phyloP scores from a whole-genome alignment of 805 yeast genomes.

The fission yeast (Schizosaccharomyces pombe) region DNA sequence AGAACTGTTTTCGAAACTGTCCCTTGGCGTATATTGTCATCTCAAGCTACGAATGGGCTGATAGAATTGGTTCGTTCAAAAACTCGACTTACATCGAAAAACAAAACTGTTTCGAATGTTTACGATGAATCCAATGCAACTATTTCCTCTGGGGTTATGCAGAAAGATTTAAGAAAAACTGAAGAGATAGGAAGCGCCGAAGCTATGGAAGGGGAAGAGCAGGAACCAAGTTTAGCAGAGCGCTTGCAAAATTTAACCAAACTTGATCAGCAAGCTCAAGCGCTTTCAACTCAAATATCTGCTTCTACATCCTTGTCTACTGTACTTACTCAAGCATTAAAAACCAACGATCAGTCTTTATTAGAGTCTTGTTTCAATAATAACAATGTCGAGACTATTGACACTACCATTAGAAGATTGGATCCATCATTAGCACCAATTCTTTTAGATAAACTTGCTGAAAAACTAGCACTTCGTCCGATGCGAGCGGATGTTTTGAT shows the following conservation, averaged over 20 bases:
- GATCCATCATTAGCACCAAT: slow-evolving; percentile 21
- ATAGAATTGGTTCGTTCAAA: slow-evolving; percentile 1
- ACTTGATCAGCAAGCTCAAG: neutral
- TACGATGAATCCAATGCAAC: slow-evolving; percentile 2
- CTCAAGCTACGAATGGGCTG: neutral
- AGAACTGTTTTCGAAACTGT: neutral
- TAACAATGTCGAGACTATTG: slow-evolving; percentile 28
- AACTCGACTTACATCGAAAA: neutral
- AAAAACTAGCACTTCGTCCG: slow-evolving; percentile 29
- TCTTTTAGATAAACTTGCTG: slow-evolving; percentile 26
- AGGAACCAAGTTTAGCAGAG: slow-evolving; percentile 23
- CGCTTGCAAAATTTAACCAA: slow-evolving; percentile 18
- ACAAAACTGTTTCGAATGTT: neutral
- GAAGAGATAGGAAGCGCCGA: slow-evolving; percentile 7
- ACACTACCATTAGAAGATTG: slow-evolving; percentile 31
- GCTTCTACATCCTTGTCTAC: slow-evolving; percentile 60
- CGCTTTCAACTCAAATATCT: slow-evolving; percentile 14
- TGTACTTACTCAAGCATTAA: slow-evolving; percentile 69
- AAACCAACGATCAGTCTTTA: slow-evolving; percentile 63
- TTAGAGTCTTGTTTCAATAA: slow-evolving; percentile 56
- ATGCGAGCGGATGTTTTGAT: slow-evolving; percentile 27
- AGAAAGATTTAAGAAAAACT: slow-evolving; percentile 13
- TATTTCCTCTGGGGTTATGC: neutral
- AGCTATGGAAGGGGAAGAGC: slow-evolving; percentile 13
- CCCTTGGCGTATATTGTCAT: neutral